Conservation (phyloP, 2,329 filamentous ascomycete genomes). For the Hymenotorrendiella dingleyae region DNA sequence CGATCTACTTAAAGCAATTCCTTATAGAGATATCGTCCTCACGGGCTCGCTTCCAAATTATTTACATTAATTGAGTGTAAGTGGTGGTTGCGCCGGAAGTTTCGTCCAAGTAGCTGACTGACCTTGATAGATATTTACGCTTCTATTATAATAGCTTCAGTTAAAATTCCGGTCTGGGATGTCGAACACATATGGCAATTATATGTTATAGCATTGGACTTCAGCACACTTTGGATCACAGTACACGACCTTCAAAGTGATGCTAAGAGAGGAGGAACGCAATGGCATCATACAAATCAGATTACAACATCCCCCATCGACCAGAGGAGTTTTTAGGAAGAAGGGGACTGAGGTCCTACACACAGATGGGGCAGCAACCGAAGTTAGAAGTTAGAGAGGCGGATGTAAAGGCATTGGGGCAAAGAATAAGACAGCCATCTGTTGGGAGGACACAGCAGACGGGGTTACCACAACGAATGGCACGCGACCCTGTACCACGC, state of each 20-base stretch:
- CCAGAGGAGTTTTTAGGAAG: slow-evolving; percentile 34
- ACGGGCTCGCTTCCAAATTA: slow-evolving; percentile 16
- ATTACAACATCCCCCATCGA: slow-evolving; percentile 37
- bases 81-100: slow-evolving; percentile 3
- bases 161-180: no score
- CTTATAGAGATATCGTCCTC: slow-evolving; percentile 23
- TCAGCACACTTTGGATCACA: slow-evolving; percentile 13
- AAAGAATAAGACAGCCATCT: slow-evolving; percentile 16
- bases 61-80: slow-evolving; percentile 13
- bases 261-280: slow-evolving; percentile 24
- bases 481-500: slow-evolving; percentile 17
- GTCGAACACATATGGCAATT: slow-evolving; percentile 14
- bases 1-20: slow-evolving; percentile 10
- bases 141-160: slow-evolving; percentile 12
- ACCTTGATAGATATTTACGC: slow-evolving; percentile 14
- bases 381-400: slow-evolving; percentile 31
- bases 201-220: slow-evolving; percentile 20
- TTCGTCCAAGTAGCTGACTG: slow-evolving; percentile 7
- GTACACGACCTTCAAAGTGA: slow-evolving; percentile 13
- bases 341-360: slow-evolving; percentile 24
- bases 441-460: slow-evolving; percentile 14
- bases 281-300: slow-evolving; percentile 40
- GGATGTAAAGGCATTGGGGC: slow-evolving; percentile 36
- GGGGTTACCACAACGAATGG: slow-evolving; percentile 20
- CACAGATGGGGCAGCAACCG: slow-evolving; percentile 13